A percentile compares a stretch with the other conserved stretches of the same genome.
These are phyloP conservation scores for Obba rivulosa DNA, from an alignment of 768 basidiomycete genomes.

Conservation along the genomic window DNA sequence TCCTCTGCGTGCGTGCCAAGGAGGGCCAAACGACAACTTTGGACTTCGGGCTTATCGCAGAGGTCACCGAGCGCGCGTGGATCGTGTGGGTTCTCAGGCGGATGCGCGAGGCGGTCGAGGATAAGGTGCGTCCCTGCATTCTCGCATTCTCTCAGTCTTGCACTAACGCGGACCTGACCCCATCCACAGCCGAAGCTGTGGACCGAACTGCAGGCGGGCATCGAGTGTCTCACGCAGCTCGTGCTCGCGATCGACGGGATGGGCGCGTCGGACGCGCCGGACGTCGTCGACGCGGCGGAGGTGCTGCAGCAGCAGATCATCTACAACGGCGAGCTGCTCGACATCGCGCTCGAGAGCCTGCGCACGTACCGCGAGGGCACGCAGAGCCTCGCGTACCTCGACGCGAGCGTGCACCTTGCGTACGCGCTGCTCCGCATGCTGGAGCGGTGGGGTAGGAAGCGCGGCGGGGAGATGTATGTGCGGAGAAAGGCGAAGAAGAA, in stretches of 20 bases:
- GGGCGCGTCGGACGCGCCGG: conserved; percentile 37
- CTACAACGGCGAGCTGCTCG: conserved; percentile 93
- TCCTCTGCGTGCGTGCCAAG: conserved; percentile 47
- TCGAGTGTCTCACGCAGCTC: conserved; percentile 91
- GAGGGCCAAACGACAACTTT: conserved; percentile 40
- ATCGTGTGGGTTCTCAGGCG: conserved; percentile 87
- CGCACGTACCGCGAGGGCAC: conserved; percentile 76
- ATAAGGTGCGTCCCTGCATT: conserved; percentile 55
- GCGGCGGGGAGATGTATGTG: conserved; percentile 65
- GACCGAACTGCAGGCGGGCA: conserved; percentile 91
- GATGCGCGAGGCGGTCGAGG: conserved; percentile 86
- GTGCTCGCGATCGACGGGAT: conserved; percentile 85
- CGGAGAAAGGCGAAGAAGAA: conserved; percentile 54
- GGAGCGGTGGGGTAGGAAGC: conserved; percentile 79
- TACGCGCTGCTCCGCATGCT: conserved; percentile 86
- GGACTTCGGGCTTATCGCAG: conserved; percentile 72
- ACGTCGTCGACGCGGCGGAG: conserved; percentile 69
- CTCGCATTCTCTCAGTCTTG: background rate
- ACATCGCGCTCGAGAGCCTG: conserved; percentile 77
- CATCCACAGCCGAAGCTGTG: conserved; percentile 76
- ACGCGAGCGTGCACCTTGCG: conserved; percentile 78
- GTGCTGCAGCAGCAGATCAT: conserved; percentile 85
- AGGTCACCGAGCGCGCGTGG: conserved; percentile 82
- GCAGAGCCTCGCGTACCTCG: conserved; percentile 75
- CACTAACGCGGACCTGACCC: background rate